Percentiles rank a stretch among this genome's conserved stretches.
Evolutionary conservation across 1,284 basidiomycete genomes (phyloP).

Genomic region (Pascua guehoae): DNA sequence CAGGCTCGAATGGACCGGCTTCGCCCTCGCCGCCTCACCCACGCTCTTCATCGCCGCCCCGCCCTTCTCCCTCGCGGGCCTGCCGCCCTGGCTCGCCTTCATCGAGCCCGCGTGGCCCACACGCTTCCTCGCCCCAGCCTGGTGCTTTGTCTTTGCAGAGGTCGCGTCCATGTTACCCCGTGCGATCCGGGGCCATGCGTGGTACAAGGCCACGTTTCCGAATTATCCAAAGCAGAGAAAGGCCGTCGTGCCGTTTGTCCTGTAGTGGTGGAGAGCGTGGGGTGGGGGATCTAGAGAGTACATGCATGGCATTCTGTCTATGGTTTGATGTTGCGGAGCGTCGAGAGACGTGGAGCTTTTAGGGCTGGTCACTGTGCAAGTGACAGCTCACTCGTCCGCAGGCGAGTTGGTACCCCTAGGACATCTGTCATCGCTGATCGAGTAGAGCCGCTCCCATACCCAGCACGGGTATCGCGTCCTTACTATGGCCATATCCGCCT

Average conservation of each 20-base stretch:
- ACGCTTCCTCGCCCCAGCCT: slow-evolving; percentile 59
- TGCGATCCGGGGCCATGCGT: slow-evolving; percentile 71
- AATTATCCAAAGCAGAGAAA: slow-evolving; percentile 63
- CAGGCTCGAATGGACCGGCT: slow-evolving; percentile 77
- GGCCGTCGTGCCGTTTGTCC: slow-evolving; percentile 63
- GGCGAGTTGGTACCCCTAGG: no score
- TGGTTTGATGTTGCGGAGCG: neutral
- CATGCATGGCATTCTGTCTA: neutral
- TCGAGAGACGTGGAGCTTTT: no score
- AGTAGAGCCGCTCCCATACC: no score
- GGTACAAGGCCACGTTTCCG: slow-evolving; percentile 72
- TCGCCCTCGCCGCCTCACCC: slow-evolving; percentile 59
- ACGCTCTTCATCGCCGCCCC: slow-evolving; percentile 18
- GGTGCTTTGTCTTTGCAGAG: slow-evolving; percentile 70
- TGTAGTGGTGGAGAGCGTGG: slow-evolving; percentile 48
- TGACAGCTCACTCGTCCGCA: no score
- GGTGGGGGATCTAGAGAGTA: neutral
- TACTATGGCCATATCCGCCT: neutral
- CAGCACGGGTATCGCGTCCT: neutral
- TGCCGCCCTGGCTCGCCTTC: neutral
- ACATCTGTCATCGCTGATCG: no score
- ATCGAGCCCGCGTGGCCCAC: slow-evolving; percentile 20
- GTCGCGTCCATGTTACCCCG: slow-evolving; percentile 71
- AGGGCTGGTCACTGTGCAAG: no score
- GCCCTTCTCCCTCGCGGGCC: neutral